Percentiles rank a stretch among this genome's conserved stretches.
Conservation (phyloP, 1,139 yeast species). For the Yamadazyma triangularis region DNA sequence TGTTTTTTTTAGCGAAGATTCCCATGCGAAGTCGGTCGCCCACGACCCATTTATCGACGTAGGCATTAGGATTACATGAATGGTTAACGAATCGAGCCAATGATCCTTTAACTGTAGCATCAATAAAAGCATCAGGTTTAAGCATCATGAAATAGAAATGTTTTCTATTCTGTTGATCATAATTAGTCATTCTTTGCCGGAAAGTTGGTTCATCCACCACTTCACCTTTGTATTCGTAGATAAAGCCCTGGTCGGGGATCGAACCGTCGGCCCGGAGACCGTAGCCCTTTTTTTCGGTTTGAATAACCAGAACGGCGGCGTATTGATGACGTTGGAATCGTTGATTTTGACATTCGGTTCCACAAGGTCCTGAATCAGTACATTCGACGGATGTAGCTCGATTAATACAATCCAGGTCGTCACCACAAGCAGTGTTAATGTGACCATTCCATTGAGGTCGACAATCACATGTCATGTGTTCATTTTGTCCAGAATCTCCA, state of each 20-base stretch:
- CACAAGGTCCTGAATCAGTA: slow-evolving; percentile 73
- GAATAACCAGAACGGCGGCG: slow-evolving; percentile 70
- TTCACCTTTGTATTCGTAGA: slow-evolving; percentile 93
- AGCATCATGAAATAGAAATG: slow-evolving; percentile 98
- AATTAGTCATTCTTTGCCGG: slow-evolving; percentile 66
- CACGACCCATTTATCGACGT: slow-evolving; percentile 96
- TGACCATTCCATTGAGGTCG: slow-evolving; percentile 40
- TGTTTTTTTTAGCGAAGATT: slow-evolving; percentile 76
- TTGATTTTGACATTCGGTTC: slow-evolving; percentile 78
- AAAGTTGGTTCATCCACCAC: slow-evolving; percentile 77
- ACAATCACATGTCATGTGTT: slow-evolving; percentile 91
- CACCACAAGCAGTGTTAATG: slow-evolving; percentile 72
- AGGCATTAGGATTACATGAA: slow-evolving; percentile 91
- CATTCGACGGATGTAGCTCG: slow-evolving; percentile 91
- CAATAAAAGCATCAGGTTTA: slow-evolving; percentile 87
- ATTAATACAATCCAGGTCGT: slow-evolving; percentile 86
- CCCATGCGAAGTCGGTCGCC: slow-evolving; percentile 92
- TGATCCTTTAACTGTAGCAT: slow-evolving; percentile 86
- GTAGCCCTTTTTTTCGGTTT: slow-evolving; percentile 81
- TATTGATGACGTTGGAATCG: slow-evolving; percentile 75
- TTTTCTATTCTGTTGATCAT: slow-evolving; percentile 65
- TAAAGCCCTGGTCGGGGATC: slow-evolving; percentile 61
- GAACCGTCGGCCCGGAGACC: slow-evolving; percentile 71
- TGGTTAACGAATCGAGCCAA: slow-evolving; percentile 91
- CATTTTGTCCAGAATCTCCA: slow-evolving; percentile 67